phyloP scores from a whole-genome alignment of 257 asterid genomes.

The Lycium barbarum region DNA sequence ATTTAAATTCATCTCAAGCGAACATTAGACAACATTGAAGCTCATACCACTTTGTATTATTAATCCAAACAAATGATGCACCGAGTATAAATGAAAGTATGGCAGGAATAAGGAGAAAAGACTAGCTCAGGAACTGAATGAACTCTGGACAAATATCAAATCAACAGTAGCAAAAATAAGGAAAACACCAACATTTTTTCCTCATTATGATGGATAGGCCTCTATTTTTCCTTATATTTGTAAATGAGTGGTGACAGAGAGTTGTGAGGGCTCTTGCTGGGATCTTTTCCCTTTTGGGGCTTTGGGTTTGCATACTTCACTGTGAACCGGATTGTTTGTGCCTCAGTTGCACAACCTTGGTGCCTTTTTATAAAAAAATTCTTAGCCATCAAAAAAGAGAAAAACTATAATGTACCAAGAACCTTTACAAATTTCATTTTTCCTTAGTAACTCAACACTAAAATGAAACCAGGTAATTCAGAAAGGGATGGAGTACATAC shows the following conservation, averaged over 20 bases:
- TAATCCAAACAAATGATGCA: conserved; percentile 4
- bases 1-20: neutral
- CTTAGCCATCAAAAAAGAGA: neutral
- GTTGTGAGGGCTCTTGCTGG: conserved; percentile 1
- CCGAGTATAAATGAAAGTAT: neutral
- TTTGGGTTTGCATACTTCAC: neutral
- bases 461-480: neutral
- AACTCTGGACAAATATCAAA: conserved; percentile 14
- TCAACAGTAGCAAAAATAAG: neutral
- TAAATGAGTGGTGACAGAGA: conserved; percentile 1
- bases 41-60: neutral
- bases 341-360: neutral
- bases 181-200: neutral
- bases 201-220: neutral
- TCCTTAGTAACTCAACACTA: neutral
- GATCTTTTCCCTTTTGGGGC: neutral
- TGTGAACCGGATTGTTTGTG: neutral
- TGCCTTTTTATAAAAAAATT: conserved; percentile 17
- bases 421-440: neutral
- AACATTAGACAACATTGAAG: conserved; percentile 1
- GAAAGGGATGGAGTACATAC: neutral
- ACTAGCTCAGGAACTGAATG: neutral
- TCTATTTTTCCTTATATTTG: neutral
- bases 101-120: neutral
- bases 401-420: neutral